Evolutionary conservation across 225 moss, liverwort and hornwort species (phyloP), one percentile per base, ranked within the genome.

Genomic region (Thuidium tamariscinum): DNA sequence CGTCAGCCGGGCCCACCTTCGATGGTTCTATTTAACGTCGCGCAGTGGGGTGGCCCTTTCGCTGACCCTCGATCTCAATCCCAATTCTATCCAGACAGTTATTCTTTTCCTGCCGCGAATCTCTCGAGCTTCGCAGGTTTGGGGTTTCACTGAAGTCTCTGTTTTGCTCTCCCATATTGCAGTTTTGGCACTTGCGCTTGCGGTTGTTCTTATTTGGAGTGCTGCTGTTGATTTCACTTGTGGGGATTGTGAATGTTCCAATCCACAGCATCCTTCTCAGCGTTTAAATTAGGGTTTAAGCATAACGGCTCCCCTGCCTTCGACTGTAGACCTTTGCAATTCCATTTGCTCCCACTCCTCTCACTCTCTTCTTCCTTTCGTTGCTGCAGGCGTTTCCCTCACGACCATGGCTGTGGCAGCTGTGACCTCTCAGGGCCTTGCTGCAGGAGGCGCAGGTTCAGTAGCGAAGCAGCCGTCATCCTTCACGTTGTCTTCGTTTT

Each of bases 321-420:
- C 36, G 11, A 29, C 37, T 11, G 37, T 59, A 42, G 30, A 44
- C 20, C 79, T 62, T 26, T 14, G 51, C 29, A 19, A 29, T 44
- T 60, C 29, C 52, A 20, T 9, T 1, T 6, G 26, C 30, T 60
- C 3, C 5, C 5, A 4, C 2, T 37, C 37, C 36, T 36, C 44
- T 44, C 15, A 2, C 13, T 34, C 44, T 16, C 29, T 27, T 6
- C 55, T 67, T 60, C 29, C 71, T 68, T 17, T 27, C 15, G 59
- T 13, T 70, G 59, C 54, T 49, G 77, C 81, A 44, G 49, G 49
- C 36, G 44, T 30, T 46, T 54, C 37, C 37, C 57, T 36, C 30
- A 18, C 55, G 13, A 82, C 85, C 80, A 93, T 88, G 90, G 90
- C 92, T 41, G 82, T 89, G 89, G 89, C 91, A 85, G 91, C 93